Conservation (phyloP, 139 green algal genomes). For the Edaphochlamys debaryana region DNA sequence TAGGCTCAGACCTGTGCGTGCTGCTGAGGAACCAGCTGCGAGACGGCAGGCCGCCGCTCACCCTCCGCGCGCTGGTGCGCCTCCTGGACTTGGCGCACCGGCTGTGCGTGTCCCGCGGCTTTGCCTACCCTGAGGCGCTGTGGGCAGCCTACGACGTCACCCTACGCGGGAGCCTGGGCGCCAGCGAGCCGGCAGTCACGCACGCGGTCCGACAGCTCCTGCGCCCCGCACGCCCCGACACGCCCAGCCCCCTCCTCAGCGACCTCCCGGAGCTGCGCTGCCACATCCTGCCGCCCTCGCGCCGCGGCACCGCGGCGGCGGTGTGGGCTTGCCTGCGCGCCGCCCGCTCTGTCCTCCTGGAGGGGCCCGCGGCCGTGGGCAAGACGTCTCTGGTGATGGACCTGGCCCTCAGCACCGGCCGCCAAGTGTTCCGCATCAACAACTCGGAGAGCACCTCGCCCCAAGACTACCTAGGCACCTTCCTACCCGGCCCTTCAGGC, state of each 20-base stretch:
- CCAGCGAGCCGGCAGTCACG: too few species aligned
- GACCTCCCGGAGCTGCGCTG: background rate
- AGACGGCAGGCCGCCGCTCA: background rate
- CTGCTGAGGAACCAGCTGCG: constrained; percentile 4
- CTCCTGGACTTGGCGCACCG: constrained; percentile 40
- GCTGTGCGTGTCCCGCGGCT: background rate
- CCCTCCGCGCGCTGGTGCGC: constrained; percentile 23
- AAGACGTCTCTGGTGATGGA: constrained; percentile 15
- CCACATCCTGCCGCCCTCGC: constrained; percentile 44
- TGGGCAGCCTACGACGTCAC: constrained; percentile 26
- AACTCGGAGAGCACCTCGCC: constrained; percentile 43
- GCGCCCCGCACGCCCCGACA: too few species aligned
- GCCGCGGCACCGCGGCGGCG: constrained; percentile 18
- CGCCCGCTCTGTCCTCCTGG: constrained; percentile 49
- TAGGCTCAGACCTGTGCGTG: constrained; percentile 22
- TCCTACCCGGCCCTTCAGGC: constrained; percentile 33
- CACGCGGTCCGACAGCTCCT: constrained; percentile 8
- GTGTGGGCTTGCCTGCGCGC: constrained; percentile 15
- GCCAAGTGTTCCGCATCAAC: constrained; percentile 27
- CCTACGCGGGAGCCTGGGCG: constrained; percentile 7
- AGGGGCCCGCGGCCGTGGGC: constrained; percentile 50
- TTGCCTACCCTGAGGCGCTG: background rate
- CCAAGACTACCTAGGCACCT: constrained; percentile 61
- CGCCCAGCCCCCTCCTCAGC: background rate
- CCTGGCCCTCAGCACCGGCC: constrained; percentile 1